Evolutionary conservation across 83 land plant genomes (phyloP).

Genomic region (Thuja plicata): DNA sequence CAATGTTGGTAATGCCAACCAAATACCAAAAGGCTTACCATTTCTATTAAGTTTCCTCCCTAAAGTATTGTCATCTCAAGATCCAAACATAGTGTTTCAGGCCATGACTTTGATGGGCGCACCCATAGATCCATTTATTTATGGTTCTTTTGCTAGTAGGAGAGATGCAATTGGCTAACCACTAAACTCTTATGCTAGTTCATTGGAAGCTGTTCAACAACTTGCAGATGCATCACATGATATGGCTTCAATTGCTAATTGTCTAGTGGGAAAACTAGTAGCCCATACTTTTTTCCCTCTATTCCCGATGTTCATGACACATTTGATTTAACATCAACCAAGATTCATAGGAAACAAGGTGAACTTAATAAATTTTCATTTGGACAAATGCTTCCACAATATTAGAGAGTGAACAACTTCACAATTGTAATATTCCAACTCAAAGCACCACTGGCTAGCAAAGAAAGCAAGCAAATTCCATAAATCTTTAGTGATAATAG

Average conservation of each 20-base stretch:
- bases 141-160: constrained; percentile 39
- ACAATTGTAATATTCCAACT: constrained; percentile 23
- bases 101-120: constrained; percentile 42
- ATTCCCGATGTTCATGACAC: constrained; percentile 28
- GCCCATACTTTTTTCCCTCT: constrained; percentile 24
- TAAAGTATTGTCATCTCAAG: constrained; percentile 34
- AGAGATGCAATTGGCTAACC: constrained; percentile 19
- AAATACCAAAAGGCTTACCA: constrained; percentile 24
- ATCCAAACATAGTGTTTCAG: constrained; percentile 25
- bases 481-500: too few species aligned
- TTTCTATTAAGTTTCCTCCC: constrained; percentile 31
- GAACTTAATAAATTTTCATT: constrained; percentile 6
- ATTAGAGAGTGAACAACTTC: constrained; percentile 20
- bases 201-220: constrained; percentile 13
- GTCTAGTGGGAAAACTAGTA: constrained; percentile 10
- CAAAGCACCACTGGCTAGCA: neutral
- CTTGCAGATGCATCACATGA: constrained; percentile 13
- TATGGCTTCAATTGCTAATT: neutral
- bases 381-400: constrained; percentile 32
- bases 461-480: too few species aligned
- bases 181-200: constrained; percentile 22
- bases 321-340: constrained; percentile 16
- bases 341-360: constrained; percentile 14
- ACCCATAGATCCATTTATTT: constrained; percentile 38
- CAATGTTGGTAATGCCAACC: constrained; percentile 25